A percentile compares a stretch with the other conserved stretches of the same genome.
phyloP scores from a whole-genome alignment of 2,329 filamentous ascomycete species.

The Xylariaceae sp. region DNA sequence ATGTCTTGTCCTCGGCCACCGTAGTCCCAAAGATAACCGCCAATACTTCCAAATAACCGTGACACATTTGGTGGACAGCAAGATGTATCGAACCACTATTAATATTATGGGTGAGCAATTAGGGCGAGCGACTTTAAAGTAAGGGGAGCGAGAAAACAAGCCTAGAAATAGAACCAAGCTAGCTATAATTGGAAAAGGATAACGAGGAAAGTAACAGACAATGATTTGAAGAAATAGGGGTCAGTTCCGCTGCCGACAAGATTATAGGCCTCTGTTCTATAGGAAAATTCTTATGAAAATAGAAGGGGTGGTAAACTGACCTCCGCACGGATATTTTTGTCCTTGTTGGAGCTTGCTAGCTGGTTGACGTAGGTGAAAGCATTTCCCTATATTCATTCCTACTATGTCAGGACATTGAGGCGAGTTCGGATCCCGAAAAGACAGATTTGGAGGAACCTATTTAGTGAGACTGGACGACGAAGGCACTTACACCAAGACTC shows the following conservation, averaged over 20 bases:
- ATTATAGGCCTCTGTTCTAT: too few species aligned
- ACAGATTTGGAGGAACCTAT: too few species aligned
- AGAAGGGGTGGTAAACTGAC: slow-evolving; percentile 18
- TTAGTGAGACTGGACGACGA: too few species aligned
- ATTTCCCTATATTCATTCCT: slow-evolving; percentile 46
- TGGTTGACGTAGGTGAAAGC: slow-evolving; percentile 68
- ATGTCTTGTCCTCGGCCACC: slow-evolving; percentile 36
- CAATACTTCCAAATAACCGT: slow-evolving; percentile 60
- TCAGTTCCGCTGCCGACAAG: too few species aligned
- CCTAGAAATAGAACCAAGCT: not conserved
- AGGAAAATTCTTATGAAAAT: too few species aligned
- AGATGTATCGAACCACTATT: slow-evolving; percentile 61
- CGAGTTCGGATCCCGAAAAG: not conserved
- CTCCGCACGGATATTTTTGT: slow-evolving; percentile 55
- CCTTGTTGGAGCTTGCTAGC: slow-evolving; percentile 57
- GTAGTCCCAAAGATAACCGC: slow-evolving; percentile 61
- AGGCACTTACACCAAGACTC: slow-evolving; percentile 48
- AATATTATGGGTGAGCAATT: slow-evolving; percentile 1
- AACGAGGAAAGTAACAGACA: too few species aligned
- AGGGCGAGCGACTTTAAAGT: not conserved
- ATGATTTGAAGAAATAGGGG: too few species aligned
- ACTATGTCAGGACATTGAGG: not conserved
- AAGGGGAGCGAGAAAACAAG: not conserved
- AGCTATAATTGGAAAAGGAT: not conserved
- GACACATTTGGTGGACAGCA: slow-evolving; percentile 67